Conservation (phyloP, 2,329 filamentous ascomycete genomes). For the Neofusicoccum laricinum region DNA sequence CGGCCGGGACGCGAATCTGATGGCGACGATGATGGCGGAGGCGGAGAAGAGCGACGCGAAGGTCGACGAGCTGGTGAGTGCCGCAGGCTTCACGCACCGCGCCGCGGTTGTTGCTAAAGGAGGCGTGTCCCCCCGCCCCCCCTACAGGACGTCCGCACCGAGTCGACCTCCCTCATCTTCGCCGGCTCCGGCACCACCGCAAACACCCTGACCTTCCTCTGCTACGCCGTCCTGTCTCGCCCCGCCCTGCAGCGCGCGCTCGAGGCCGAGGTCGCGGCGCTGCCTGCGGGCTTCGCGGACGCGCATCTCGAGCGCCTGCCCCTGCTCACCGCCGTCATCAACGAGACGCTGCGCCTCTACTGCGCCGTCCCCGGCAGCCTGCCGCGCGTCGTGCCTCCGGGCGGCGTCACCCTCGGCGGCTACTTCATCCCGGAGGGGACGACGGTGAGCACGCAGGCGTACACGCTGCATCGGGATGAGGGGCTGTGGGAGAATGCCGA, state of each 20-base stretch:
- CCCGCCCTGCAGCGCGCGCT: slow-evolving; percentile 24
- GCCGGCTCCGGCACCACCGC: slow-evolving; percentile 1
- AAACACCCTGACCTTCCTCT: background rate
- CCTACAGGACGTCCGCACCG: background rate
- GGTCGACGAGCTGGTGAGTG: background rate
- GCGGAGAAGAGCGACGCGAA: slow-evolving; percentile 3
- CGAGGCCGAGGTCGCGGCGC: slow-evolving; percentile 24
- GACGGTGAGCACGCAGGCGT: slow-evolving; percentile 39
- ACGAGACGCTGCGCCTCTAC: slow-evolving; percentile 39
- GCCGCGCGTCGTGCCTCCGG: slow-evolving; percentile 33
- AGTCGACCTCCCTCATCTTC: background rate
- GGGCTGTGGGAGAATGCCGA: slow-evolving; percentile 21
- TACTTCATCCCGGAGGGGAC: slow-evolving; percentile 34
- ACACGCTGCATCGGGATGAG: slow-evolving; percentile 36
- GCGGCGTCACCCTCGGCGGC: slow-evolving; percentile 33
- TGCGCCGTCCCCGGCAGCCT: slow-evolving; percentile 34
- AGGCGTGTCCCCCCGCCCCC: too few relatives aligned
- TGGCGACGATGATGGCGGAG: slow-evolving; percentile 26
- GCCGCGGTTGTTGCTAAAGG: too few relatives aligned
- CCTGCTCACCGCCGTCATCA: slow-evolving; percentile 35
- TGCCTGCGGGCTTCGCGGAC: slow-evolving; percentile 22
- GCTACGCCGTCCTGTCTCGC: background rate
- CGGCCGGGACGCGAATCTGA: slow-evolving; percentile 22
- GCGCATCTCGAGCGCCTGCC: slow-evolving; percentile 30
- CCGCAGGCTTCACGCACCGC: too few relatives aligned